These are phyloP conservation scores for Pezicula radicicola DNA, from an alignment of 2,329 filamentous ascomycete genomes.

Conservation along the genomic window DNA sequence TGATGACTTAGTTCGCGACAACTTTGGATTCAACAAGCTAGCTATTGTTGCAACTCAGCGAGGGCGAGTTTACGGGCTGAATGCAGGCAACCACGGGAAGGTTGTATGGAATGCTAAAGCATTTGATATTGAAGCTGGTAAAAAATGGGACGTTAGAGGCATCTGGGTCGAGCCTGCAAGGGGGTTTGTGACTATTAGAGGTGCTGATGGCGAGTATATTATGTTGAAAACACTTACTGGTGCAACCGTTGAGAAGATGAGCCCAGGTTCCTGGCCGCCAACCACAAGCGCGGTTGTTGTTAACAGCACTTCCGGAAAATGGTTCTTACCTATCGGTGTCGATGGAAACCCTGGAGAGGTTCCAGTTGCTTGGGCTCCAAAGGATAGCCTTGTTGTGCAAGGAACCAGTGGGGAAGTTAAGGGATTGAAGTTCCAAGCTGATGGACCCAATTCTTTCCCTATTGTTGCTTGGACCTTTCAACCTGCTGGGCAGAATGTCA, in stretches of 20 bases:
- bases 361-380: slow-evolving; percentile 42
- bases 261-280: slow-evolving; percentile 34
- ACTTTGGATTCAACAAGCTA: slow-evolving; percentile 86
- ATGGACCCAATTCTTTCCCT: slow-evolving; percentile 38
- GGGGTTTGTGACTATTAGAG: slow-evolving; percentile 35
- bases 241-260: slow-evolving; percentile 41
- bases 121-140: slow-evolving; percentile 50
- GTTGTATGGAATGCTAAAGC: slow-evolving; percentile 74
- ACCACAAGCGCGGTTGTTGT: slow-evolving; percentile 49
- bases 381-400: slow-evolving; percentile 52
- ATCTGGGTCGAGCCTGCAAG: slow-evolving; percentile 59
- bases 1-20: slow-evolving; percentile 58
- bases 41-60: slow-evolving; percentile 76
- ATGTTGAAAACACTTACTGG: slow-evolving; percentile 52
- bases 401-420: slow-evolving; percentile 46
- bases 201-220: slow-evolving; percentile 56
- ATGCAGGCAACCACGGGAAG: slow-evolving; percentile 70
- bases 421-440: slow-evolving; percentile 49
- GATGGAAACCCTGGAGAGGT: slow-evolving; percentile 47
- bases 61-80: slow-evolving; percentile 76
- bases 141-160: slow-evolving; percentile 64
- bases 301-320: slow-evolving; percentile 48
- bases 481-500: slow-evolving; percentile 66
- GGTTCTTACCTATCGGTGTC: slow-evolving; percentile 49
- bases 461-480: slow-evolving; percentile 70